Base-by-base conservation (phyloP, 176 grass and related monocot genomes). In the Oryza glaberrima region DNA sequence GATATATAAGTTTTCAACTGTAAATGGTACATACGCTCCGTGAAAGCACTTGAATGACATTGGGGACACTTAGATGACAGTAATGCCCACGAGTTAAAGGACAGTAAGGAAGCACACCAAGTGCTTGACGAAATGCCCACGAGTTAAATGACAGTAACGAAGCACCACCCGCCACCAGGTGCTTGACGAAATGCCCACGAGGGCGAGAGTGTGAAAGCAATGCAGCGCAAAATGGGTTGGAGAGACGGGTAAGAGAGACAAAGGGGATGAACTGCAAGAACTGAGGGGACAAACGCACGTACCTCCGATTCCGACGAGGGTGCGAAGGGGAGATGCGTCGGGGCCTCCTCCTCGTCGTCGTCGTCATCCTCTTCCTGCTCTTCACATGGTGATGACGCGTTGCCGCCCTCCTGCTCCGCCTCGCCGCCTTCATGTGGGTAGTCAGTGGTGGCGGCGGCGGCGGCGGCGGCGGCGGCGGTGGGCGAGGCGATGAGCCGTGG, bases 221-320 rank as follows among this genome's bases (percentile, higher is more conserved):
- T 17, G 73, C 63, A 69, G 75, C 6, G 11, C 44, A 7, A 15
- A 11, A 61, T 23, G 20, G 65, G 32, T 10, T 23, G n/a, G 19
- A 65, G 74, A 67, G 12, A 20, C 30, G 30, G 30, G 32, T 10
- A 41, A 28, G 19, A 65, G 74, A 61, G 12, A 20, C 30, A 32
- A n/a, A 20, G 1, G 5, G 36, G 40, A 17, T 32, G 41, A 32
- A 32, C 30, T 3, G 30, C 30, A 36, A 35, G 35, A 61, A 9
- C 6, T 1, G 67, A 51, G 9, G 20, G 34, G 65, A 56, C 35
- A 19, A 45, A 13, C 20, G 19, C 11, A 46, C 35, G 22, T 84
- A 95, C 96, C 91, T 95, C 91, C 44, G 91, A 92, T 74, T 92
- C 91, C n/a, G 96, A 86, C 60, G 85, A 76, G 11, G 88, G 88